phyloP scores from a whole-genome alignment of 2,329 filamentous ascomycete species.

The Lachnellula arida region DNA sequence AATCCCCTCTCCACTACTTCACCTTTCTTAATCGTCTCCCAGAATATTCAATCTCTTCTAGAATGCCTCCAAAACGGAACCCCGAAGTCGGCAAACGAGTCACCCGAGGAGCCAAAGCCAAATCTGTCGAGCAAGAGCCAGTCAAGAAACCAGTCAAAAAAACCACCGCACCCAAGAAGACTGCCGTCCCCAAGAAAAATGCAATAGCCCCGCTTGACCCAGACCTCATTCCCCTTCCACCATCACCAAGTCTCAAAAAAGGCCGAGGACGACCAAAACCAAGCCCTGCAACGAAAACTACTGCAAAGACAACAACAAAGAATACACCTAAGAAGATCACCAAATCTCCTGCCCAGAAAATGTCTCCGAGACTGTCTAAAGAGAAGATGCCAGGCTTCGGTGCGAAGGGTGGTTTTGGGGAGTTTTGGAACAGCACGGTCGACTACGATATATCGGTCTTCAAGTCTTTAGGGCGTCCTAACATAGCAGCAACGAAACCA shows the following conservation, averaged over 20 bases:
- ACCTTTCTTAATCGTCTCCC: neutral
- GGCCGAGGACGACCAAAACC: neutral
- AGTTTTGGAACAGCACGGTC: neutral
- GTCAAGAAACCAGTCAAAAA: neutral
- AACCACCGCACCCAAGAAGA: neutral
- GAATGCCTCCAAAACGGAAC: neutral
- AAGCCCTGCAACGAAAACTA: neutral
- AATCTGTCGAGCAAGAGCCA: neutral
- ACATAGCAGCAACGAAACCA: neutral
- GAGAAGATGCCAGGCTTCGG: neutral
- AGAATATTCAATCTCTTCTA: neutral
- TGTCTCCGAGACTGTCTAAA: neutral
- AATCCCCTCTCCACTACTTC: neutral
- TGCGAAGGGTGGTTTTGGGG: too few species aligned
- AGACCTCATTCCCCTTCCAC: neutral
- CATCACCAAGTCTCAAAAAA: neutral
- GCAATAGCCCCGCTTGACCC: neutral
- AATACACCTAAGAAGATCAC: neutral
- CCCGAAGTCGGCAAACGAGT: neutral
- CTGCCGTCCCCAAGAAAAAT: neutral
- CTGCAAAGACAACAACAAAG: neutral
- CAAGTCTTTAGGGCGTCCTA: neutral
- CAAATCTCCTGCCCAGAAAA: neutral
- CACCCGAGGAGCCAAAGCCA: neutral
- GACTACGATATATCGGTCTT: neutral